Evolutionary conservation across 225 moss, liverwort and hornwort species (phyloP).

Genomic region (Climacium dendroides): DNA sequence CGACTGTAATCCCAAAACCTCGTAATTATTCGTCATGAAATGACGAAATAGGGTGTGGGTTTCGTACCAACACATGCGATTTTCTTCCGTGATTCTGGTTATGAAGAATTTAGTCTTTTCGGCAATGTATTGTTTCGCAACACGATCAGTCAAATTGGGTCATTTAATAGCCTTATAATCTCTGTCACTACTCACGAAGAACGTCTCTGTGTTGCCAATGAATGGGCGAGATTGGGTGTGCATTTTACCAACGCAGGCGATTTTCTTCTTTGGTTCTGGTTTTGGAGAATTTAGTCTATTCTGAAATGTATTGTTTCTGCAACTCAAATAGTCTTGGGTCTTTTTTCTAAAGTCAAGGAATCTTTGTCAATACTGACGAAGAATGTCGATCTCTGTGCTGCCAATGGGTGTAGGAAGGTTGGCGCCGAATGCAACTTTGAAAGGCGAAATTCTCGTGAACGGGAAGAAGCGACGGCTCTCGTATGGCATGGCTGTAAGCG

Average conservation of each 20-base stretch:
- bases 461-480: conserved; percentile 54
- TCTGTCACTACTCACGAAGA: neutral
- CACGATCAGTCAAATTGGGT: neutral
- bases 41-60: neutral
- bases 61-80: neutral
- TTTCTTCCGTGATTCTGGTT: too few relatives aligned
- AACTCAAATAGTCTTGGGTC: too few relatives aligned
- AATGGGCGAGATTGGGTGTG: neutral
- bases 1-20: neutral
- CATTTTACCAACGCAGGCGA: neutral
- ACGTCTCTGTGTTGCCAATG: neutral
- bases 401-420: conserved; percentile 40
- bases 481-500: conserved; percentile 66
- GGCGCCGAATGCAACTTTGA: conserved; percentile 47
- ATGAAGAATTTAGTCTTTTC: neutral
- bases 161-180: neutral
- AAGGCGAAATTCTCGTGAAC: conserved; percentile 63
- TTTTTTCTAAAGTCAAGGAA: too few relatives aligned
- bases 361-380: neutral
- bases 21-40: neutral
- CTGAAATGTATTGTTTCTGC: neutral
- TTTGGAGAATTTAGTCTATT: neutral
- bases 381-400: neutral
- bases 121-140: neutral
- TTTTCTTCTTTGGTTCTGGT: neutral